Evolutionary conservation across 352 stramenopile genomes (phyloP).

Genomic region (Globisporangium nodosum): DNA sequence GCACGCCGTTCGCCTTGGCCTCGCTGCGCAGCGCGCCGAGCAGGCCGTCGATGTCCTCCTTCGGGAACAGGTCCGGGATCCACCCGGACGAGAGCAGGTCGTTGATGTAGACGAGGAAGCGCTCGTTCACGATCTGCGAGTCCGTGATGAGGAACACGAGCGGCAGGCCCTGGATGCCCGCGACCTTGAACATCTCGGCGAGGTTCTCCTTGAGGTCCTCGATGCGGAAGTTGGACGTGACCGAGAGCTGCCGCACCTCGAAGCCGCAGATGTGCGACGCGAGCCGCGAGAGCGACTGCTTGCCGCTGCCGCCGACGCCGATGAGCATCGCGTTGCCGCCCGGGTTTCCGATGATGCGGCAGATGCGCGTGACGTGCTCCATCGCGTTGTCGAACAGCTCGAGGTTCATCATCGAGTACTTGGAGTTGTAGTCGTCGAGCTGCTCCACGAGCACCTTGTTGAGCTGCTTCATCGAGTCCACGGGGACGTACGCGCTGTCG

Average conservation of each 20-base stretch:
- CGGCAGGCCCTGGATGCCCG: constrained; percentile 91
- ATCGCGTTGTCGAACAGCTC: constrained; percentile 98
- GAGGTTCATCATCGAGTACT: constrained; percentile 98
- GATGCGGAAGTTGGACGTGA: constrained; percentile 96
- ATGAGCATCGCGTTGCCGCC: constrained; percentile 97
- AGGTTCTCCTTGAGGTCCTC: constrained; percentile 97
- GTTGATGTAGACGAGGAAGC: constrained; percentile 99
- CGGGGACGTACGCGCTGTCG: constrained; percentile 69
- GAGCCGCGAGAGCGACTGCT: constrained; percentile 95
- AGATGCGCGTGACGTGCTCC: constrained; percentile 95
- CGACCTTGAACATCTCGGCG: constrained; percentile 94
- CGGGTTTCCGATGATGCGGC: constrained; percentile 95
- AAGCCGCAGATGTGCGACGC: constrained; percentile 96
- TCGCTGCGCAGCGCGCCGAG: constrained; percentile 90
- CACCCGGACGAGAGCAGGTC: constrained; percentile 94
- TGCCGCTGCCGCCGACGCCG: constrained; percentile 94
- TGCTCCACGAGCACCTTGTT: constrained; percentile 92
- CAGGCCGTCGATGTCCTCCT: constrained; percentile 95
- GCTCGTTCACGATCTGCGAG: constrained; percentile 97
- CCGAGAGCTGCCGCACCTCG: constrained; percentile 93
- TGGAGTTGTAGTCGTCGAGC: constrained; percentile 95
- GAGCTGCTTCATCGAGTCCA: constrained; percentile 77
- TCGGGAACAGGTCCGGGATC: constrained; percentile 96
- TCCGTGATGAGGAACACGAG: constrained; percentile 98
- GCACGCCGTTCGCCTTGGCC: constrained; percentile 92